A percentile compares a stretch with the other conserved stretches of the same genome.
phyloP scores from a whole-genome alignment of 1,139 yeast genomes.

The Yamadazyma diddensiae region DNA sequence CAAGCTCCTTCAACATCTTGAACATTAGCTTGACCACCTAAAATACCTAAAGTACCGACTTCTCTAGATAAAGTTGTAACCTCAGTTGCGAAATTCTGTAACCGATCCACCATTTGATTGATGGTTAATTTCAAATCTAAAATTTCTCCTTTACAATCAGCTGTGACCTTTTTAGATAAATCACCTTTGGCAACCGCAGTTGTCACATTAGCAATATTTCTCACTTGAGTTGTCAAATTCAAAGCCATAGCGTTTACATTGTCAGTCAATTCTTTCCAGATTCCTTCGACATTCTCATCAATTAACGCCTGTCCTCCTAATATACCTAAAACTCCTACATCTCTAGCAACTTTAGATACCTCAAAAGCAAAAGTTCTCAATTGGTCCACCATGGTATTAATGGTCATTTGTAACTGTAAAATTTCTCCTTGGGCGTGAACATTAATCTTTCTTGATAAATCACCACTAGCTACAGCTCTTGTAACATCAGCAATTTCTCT shows the following conservation, averaged over 20 bases:
- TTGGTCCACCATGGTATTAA: conserved; percentile 86
- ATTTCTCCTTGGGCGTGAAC: conserved; percentile 87
- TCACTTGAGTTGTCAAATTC: conserved; percentile 80
- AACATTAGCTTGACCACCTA: conserved; percentile 90
- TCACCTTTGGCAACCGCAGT: conserved; percentile 94
- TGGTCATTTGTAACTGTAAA: conserved; percentile 72
- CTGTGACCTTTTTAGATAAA: conserved; percentile 79
- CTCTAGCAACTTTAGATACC: conserved; percentile 84
- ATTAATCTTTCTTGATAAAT: conserved; percentile 69
- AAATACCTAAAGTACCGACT: conserved; percentile 85
- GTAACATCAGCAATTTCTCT: conserved; percentile 89
- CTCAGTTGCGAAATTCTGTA: conserved; percentile 84
- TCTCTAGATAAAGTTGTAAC: conserved; percentile 85
- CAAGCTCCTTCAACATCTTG: conserved; percentile 93
- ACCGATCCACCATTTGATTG: conserved; percentile 83
- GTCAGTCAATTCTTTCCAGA: conserved; percentile 86
- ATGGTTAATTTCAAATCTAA: conserved; percentile 77
- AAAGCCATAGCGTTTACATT: conserved; percentile 91
- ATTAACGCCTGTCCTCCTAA: conserved; percentile 87
- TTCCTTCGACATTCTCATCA: conserved; percentile 73
- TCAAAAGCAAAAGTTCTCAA: conserved; percentile 84
- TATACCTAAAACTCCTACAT: conserved; percentile 85
- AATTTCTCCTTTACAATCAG: conserved; percentile 87
- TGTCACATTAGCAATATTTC: conserved; percentile 87
- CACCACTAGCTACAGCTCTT: conserved; percentile 80